Conservation (phyloP, 495 filamentous ascomycete species). For the Coniosporium apollinis region DNA sequence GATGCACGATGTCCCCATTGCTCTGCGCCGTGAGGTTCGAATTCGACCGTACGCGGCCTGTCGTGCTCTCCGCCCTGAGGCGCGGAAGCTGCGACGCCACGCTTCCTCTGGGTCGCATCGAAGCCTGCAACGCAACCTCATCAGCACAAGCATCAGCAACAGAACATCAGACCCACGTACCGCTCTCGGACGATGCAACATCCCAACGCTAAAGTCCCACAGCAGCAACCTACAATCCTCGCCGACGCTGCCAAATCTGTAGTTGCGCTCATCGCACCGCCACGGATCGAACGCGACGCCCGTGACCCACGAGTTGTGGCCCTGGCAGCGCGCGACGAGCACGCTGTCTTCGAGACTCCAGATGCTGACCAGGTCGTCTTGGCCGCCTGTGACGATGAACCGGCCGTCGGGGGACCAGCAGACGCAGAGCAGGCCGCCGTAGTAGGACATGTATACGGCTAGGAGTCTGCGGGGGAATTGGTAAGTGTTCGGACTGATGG, state of each 20-base stretch:
- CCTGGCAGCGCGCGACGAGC: constrained; percentile 82
- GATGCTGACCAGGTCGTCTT: constrained; percentile 87
- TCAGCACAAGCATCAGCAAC: constrained; percentile 1
- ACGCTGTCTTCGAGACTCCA: constrained; percentile 73
- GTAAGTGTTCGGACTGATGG: no score
- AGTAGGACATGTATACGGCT: constrained; percentile 78
- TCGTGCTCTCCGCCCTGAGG: constrained; percentile 17
- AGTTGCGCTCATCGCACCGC: constrained; percentile 88
- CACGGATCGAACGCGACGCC: constrained; percentile 88
- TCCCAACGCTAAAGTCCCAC: constrained; percentile 96
- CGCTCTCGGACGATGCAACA: constrained; percentile 78
- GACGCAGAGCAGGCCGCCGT: constrained; percentile 79
- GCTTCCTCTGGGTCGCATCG: constrained; percentile 42
- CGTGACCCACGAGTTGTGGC: constrained; percentile 91
- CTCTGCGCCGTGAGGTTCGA: constrained; percentile 38
- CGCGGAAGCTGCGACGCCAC: constrained; percentile 28
- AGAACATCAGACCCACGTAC: constrained; percentile 27
- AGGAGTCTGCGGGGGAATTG: constrained; percentile 49
- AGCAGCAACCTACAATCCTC: constrained; percentile 79
- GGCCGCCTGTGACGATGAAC: constrained; percentile 87
- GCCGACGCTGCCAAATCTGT: constrained; percentile 88
- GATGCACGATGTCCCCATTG: constrained; percentile 42
- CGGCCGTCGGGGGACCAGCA: constrained; percentile 97
- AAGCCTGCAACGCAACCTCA: constrained; percentile 25
- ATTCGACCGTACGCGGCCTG: constrained; percentile 45